Evolutionary conservation across 1,284 basidiomycete species (phyloP), one percentile per base, ranked within the genome.

Genomic region (Melampsora abietis-canadensis): DNA sequence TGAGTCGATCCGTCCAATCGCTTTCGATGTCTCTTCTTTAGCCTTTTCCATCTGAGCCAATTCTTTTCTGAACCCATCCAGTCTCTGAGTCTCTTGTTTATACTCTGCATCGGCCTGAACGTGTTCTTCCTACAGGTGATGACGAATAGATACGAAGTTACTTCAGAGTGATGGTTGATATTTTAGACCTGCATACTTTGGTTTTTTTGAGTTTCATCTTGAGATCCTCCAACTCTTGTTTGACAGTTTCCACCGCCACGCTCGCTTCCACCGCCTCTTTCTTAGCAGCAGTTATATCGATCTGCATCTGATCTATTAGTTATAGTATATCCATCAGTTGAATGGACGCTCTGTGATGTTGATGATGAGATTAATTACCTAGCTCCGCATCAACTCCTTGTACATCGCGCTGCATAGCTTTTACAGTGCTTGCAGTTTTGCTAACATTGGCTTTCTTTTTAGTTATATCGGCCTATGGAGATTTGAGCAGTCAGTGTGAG

Each of bases 41-140:
- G 88, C 88, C 3, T 85, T 84, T 61, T 94, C 91, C 7, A 98
- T 88, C 65, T 89, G 88, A 73, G 89, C 87, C 68, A 98, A 84
- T 82, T 98, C 93, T 64, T 88, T 87, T 80, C 96, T 92, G 82
- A 94, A 98, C 3, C 90, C 88, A 10, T 88, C 88, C 15, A 98
- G 86, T 7, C 91, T 90, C 1, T 92, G 91, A 5, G 89, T 88
- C 81, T 97, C 94, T 77, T 91, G 88, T 76, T 87, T 85, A 19
- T 98, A 86, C 79, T 88, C 89, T 6, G 83, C 84, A 76, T 93
- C 89, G 0, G 90, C 90, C 76, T 87, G 85, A 27, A 87, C 85
- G 78, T 87, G 83, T 75, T 84, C 84, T 19, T 82, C 84, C 89
- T 93, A 76, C 63, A 76, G 67, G 15, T 51, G n/a, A 30, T 19